Base-by-base conservation (phyloP, 176 grass and related monocot genomes). In the Avena sativa region DNA sequence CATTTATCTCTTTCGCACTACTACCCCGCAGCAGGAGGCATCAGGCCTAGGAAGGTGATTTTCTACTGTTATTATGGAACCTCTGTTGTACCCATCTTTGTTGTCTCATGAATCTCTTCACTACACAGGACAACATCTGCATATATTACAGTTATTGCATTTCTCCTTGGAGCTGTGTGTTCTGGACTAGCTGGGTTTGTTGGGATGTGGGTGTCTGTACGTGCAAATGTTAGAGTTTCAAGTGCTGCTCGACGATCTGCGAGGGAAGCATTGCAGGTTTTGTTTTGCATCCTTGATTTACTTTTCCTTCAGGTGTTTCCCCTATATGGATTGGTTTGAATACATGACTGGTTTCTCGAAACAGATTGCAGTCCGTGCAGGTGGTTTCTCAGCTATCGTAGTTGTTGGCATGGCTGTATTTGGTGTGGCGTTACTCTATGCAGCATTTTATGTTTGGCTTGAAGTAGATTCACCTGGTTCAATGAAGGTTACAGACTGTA, bases 371-470 rank as follows among this genome's bases (percentile, higher is more conserved):
- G 97, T 99, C 83, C 93, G 97, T 71, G 97, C 97, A 87, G 97
- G 97, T 91, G 97, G 97, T 72, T 94, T 99, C 80, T 99, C 97
- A 19, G 97, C 97, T 65, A 91, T 99, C 85, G 65, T 99, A 69
- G 97, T 99, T 48, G 97, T 99, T 87, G 94, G 97, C 87, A 96
- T 99, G 97, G 97, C 97, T 96, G 97, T 99, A 82, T 94, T 99
- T 91, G 97, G 97, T 71, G 97, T 99, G 44, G 93, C 97, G 14
- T 84, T 99, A 78, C 85, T 99, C n/a, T 99, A 99, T 87, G 80
- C 97, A 78, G 87, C 85, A 88, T 99, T 99, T 87, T 99, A 99
- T 91, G 87, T 92, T 70, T 96, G 89, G 88, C 90, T 99, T 76
- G 97, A 63, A 81, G 92, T 99, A 57, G 97, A 96, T 92, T 90